Conservation (phyloP, 345 rosid species). For the Nephelium lappaceum region DNA sequence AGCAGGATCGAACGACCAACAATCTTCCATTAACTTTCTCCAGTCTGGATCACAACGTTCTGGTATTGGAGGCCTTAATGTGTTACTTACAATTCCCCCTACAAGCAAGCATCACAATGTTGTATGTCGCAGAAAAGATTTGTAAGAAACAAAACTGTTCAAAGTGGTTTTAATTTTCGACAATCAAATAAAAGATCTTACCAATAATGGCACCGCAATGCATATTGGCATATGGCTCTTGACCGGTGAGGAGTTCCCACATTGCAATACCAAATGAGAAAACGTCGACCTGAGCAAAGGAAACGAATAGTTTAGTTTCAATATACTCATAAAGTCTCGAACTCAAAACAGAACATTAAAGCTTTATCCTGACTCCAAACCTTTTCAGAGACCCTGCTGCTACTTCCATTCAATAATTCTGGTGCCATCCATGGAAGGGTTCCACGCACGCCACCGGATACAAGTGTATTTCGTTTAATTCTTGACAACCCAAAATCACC, state of each 20-base stretch:
- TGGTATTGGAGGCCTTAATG: conserved; percentile 77
- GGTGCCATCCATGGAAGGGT: conserved; percentile 99
- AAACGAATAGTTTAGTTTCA: neutral
- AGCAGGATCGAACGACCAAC: conserved; percentile 77
- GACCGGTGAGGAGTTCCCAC: conserved; percentile 89
- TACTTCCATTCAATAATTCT: conserved; percentile 76
- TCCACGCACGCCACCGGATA: conserved; percentile 92
- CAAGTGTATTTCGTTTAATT: conserved; percentile 84
- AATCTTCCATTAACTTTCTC: conserved; percentile 82
- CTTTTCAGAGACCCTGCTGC: conserved; percentile 83
- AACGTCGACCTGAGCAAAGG: conserved; percentile 74
- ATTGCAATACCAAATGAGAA: conserved; percentile 83
- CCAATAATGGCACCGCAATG: conserved; percentile 98
- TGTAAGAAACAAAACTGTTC: neutral
- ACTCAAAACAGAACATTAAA: neutral
- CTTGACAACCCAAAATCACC: conserved; percentile 97
- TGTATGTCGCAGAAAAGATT: neutral
- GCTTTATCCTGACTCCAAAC: conserved; percentile 31
- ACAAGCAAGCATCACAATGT: conserved; percentile 7
- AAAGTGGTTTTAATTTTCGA: neutral
- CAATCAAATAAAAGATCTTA: conserved; percentile 24
- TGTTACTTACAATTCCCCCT: conserved; percentile 89
- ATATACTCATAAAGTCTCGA: neutral
- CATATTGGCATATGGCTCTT: conserved; percentile 89
- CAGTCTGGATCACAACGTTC: conserved; percentile 70